These are phyloP conservation scores for Trypanosoma platydactyli DNA, from an alignment of 208 protist species.

Conservation along the genomic window DNA sequence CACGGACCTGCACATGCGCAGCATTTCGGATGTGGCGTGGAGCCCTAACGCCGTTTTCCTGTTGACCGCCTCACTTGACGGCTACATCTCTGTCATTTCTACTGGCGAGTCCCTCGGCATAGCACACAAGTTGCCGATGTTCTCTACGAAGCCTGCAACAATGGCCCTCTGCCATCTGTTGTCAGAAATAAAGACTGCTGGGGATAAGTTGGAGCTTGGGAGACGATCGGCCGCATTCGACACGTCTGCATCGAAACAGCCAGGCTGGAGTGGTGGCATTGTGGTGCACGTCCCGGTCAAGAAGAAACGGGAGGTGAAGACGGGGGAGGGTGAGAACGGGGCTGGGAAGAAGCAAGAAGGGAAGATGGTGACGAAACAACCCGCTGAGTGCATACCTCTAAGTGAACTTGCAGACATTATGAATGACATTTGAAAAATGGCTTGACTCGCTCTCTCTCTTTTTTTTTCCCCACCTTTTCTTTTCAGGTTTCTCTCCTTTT, in stretches of 20 bases:
- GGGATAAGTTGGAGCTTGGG: slow-evolving; percentile 27
- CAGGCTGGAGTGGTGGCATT: neutral
- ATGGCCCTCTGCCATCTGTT: slow-evolving; percentile 37
- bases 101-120: slow-evolving; percentile 53
- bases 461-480: slow-evolving; percentile 13
- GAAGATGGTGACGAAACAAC: neutral
- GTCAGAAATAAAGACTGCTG: slow-evolving; percentile 31
- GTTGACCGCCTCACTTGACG: slow-evolving; percentile 78
- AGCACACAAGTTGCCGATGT: slow-evolving; percentile 61
- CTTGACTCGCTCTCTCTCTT: neutral
- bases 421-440: slow-evolving; percentile 7
- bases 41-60: slow-evolving; percentile 53
- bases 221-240: slow-evolving; percentile 15
- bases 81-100: slow-evolving; percentile 79
- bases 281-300: slow-evolving; percentile 46
- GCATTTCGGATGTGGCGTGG: slow-evolving; percentile 89
- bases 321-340: slow-evolving; percentile 12
- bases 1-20: slow-evolving; percentile 87
- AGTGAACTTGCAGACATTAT: slow-evolving; percentile 26
- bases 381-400: neutral
- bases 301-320: slow-evolving; percentile 74
- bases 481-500: neutral
- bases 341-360: slow-evolving; percentile 25
- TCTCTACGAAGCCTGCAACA: slow-evolving; percentile 52
- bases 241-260: slow-evolving; percentile 1